Percentiles rank a stretch among this genome's conserved stretches.
These are phyloP conservation scores for Ulmus americana DNA, from an alignment of 331 rosid genomes.

Conservation along the genomic window DNA sequence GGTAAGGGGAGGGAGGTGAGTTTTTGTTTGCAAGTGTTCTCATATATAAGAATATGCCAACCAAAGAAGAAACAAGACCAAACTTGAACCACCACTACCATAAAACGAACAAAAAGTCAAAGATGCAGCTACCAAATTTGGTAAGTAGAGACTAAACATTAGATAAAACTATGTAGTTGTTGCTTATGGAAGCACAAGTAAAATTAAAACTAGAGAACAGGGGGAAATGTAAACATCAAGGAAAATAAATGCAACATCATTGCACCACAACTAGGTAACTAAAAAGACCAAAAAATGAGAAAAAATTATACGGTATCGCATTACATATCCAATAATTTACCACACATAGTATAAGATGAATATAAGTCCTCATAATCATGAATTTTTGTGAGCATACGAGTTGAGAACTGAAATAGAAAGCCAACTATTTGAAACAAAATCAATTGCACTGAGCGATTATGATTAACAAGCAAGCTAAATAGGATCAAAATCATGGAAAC, in stretches of 20 bases:
- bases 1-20: neutral
- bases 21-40: slow-evolving; percentile 3
- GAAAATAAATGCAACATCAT: neutral
- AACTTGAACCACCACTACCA: slow-evolving; percentile 26
- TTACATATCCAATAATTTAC: neutral
- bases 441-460: no score
- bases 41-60: slow-evolving; percentile 8
- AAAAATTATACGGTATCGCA: neutral
- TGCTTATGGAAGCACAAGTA: neutral
- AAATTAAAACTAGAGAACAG: slow-evolving; percentile 1
- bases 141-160: neutral
- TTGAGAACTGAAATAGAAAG: no score
- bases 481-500: no score
- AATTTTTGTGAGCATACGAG: no score
- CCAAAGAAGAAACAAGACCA: slow-evolving; percentile 18
- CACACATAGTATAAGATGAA: no score
- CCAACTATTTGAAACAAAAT: no score
- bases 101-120: slow-evolving; percentile 14
- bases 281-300: neutral
- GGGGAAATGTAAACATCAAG: neutral
- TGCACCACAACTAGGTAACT: neutral
- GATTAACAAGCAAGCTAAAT: no score
- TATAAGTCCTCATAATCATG: no score
- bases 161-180: neutral
- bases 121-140: slow-evolving; percentile 20